Evolutionary conservation across 2,329 filamentous ascomycete genomes (phyloP).

Genomic region (Chaetomium sp.): DNA sequence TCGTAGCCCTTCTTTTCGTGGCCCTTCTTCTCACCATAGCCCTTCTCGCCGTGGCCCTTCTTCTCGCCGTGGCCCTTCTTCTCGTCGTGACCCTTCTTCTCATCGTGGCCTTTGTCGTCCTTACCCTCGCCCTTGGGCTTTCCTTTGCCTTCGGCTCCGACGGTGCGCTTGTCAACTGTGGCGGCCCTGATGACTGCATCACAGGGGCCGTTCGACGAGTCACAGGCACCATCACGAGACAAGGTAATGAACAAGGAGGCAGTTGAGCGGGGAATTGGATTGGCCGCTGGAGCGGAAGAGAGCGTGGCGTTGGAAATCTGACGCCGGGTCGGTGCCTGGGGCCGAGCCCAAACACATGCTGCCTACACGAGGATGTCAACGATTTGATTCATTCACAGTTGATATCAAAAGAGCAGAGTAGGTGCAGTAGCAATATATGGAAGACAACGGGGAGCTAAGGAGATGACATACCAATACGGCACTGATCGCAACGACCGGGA

Average conservation of each 20-base stretch:
- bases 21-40: neutral
- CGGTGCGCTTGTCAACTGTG: slow-evolving; percentile 1
- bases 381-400: neutral
- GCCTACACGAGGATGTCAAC: slow-evolving; percentile 25
- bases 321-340: neutral
- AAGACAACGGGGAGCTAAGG: neutral
- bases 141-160: neutral
- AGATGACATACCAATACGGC: slow-evolving; percentile 6
- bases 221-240: neutral
- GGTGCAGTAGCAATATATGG: neutral
- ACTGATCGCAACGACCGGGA: slow-evolving; percentile 24
- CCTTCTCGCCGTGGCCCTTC: neutral
- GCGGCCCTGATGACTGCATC: neutral
- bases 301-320: neutral
- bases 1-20: neutral
- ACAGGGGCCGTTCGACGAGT: neutral
- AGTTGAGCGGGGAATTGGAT: neutral
- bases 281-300: neutral
- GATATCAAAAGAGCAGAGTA: neutral
- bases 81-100: neutral
- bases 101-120: slow-evolving; percentile 6
- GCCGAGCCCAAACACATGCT: slow-evolving; percentile 20
- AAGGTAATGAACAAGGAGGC: no score
- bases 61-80: neutral
- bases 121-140: neutral